Percentiles rank a stretch among this genome's conserved stretches.
phyloP scores from a whole-genome alignment of 2,329 filamentous ascomycete species.

The Rachicladosporium sp. region DNA sequence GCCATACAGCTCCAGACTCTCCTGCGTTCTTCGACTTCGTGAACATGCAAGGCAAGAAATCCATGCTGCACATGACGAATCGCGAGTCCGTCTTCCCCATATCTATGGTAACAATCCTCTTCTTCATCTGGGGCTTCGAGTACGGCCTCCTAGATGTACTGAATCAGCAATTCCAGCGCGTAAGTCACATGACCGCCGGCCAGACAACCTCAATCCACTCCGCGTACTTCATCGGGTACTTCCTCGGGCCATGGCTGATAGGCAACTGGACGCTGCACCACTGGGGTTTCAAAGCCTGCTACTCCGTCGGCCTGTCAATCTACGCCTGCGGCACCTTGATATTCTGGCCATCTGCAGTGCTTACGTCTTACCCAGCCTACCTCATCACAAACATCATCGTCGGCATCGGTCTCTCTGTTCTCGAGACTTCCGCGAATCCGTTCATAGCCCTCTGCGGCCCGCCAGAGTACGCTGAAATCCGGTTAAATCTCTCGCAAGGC shows the following conservation, averaged over 20 bases:
- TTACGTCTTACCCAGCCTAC: slow-evolving; percentile 49
- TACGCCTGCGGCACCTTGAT: slow-evolving; percentile 50
- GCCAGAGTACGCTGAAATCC: slow-evolving; percentile 46
- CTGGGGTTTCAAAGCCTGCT: slow-evolving; percentile 52
- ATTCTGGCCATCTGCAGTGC: slow-evolving; percentile 53
- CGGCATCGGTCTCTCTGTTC: slow-evolving; percentile 45
- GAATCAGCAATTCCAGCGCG: slow-evolving; percentile 55
- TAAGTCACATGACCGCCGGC: slow-evolving; percentile 48
- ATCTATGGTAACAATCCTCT: slow-evolving; percentile 63
- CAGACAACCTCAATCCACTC: slow-evolving; percentile 57
- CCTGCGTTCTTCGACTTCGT: slow-evolving; percentile 65
- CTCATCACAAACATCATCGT: slow-evolving; percentile 52
- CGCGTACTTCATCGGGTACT: slow-evolving; percentile 60
- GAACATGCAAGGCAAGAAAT: slow-evolving; percentile 56
- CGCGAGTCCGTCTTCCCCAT: slow-evolving; percentile 60
- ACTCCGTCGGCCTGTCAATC: slow-evolving; percentile 47
- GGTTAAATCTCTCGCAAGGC: slow-evolving; percentile 48
- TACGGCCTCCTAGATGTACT: slow-evolving; percentile 78
- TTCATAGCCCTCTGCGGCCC: slow-evolving; percentile 52
- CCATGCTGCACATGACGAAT: slow-evolving; percentile 53
- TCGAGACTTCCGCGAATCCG: slow-evolving; percentile 50
- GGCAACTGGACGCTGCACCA: slow-evolving; percentile 45
- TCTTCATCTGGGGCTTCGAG: slow-evolving; percentile 82
- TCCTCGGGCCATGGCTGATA: slow-evolving; percentile 56
- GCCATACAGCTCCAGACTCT: slow-evolving; percentile 19